These are phyloP conservation scores for Tetraselmis striata DNA, from an alignment of 139 green algal species.

Conservation along the genomic window DNA sequence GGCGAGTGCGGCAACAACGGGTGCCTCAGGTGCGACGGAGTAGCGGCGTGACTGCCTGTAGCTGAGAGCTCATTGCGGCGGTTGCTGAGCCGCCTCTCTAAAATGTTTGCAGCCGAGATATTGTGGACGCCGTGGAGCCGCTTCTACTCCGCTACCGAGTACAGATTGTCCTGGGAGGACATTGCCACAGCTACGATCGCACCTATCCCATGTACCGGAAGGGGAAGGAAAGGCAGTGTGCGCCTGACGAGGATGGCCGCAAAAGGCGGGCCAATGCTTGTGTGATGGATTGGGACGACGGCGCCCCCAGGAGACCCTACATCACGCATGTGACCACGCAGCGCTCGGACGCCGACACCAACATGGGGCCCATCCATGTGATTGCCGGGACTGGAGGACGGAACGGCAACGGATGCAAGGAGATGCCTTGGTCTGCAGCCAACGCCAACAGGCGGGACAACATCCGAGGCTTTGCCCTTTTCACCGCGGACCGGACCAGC, in stretches of 20 bases:
- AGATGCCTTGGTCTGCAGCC: not conserved
- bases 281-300: not conserved
- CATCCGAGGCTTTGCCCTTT: not conserved
- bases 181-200: not conserved
- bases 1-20: not conserved
- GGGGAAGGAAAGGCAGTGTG: not conserved
- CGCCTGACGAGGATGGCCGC: not conserved
- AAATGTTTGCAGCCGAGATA: too few species aligned
- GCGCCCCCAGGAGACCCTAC: not conserved
- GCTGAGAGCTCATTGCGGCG: too few species aligned
- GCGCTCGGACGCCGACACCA: not conserved
- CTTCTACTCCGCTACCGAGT: not conserved
- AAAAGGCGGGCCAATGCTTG: not conserved
- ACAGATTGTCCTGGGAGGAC: not conserved
- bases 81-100: too few species aligned
- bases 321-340: not conserved
- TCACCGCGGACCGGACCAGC: not conserved
- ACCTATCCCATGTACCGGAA: not conserved
- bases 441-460: not conserved
- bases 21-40: too few species aligned
- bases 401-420: not conserved
- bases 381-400: not conserved
- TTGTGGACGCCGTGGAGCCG: not conserved
- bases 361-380: not conserved
- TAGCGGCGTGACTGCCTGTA: too few species aligned